These are phyloP conservation scores for Auricularia cornea DNA, from an alignment of 768 basidiomycete genomes.

Conservation along the genomic window DNA sequence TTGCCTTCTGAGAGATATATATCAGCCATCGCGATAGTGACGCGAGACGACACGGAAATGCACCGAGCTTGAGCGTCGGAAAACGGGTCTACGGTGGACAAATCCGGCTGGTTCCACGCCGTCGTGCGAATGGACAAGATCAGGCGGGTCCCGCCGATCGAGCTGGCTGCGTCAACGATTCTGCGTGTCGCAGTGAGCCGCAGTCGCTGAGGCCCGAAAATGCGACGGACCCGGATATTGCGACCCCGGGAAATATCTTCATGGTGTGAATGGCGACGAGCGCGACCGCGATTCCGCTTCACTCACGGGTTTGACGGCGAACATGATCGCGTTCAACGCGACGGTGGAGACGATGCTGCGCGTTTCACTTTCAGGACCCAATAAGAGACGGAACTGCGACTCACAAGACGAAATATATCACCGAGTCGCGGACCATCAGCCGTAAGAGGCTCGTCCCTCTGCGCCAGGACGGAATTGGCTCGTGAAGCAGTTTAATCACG, in stretches of 20 bases:
- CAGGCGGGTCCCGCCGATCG: background rate
- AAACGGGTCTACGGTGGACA: background rate
- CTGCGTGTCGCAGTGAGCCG: background rate
- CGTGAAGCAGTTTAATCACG: background rate
- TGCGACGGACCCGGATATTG: background rate
- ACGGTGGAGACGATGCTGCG: background rate
- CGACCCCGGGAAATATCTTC: background rate
- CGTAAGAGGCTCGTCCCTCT: conserved; percentile 38
- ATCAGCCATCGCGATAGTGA: no score
- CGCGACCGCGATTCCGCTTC: background rate
- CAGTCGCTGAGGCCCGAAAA: no score
- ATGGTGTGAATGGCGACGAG: no score
- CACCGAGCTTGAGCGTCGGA: no score
- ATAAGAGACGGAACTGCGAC: conserved; percentile 14
- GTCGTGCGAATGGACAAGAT: background rate
- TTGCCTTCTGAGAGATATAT: no score
- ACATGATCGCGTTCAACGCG: background rate
- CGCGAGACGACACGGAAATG: no score
- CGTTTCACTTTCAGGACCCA: background rate
- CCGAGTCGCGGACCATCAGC: conserved; percentile 47
- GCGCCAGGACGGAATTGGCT: conserved; percentile 28
- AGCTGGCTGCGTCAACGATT: background rate
- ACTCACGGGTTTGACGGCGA: background rate
- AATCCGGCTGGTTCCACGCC: background rate
- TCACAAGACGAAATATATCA: conserved; percentile 50